Base-by-base conservation (phyloP, 768 basidiomycete genomes). In the Coprinellus aureogranulatus region DNA sequence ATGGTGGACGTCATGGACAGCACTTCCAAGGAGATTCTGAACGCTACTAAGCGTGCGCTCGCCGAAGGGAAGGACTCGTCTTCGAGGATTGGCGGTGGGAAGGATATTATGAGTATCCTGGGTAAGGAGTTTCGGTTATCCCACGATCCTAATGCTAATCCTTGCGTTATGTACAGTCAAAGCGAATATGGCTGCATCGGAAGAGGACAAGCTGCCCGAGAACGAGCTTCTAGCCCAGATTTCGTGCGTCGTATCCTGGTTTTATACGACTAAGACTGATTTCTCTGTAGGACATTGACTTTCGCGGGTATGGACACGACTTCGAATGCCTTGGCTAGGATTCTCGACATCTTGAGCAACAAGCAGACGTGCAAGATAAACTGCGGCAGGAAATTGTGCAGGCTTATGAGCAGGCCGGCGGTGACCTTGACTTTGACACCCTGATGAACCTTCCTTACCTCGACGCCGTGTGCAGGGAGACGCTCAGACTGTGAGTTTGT, bases 21-120 rank as follows among this genome's bases (percentile, higher is more conserved):
- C 14, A 72, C 71, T 1, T 72, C 78, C 4, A 49, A 66, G 23
- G 64, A 73, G 11, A 73, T 82, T 4, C 72, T 74, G 27, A 56
- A 66, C 22, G 61, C 64, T n/a, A 80, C 79, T 67, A 75, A 74
- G 57, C 59, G 58, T 25, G 69, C 73, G 4, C 53, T 79, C 4
- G 58, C 61, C 11, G 65, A 67, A 23, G 75, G 73, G 12, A 74
- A 77, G 44, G 68, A 71, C 25, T 70, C 67, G 1, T 58, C 74
- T 2, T 56, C 64, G 2, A 65, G 54, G n/a, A 71, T 76, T 45
- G 74, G 71, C 8, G 65, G 70, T 44, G 78, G 77, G 16, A 78
- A 74, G 53, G 80, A 81, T 62, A 72, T 83, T 18, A 71, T 81
- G 60, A 81, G 77, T 59, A 68, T 79, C 23, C 63, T 81, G 22